Percentiles rank a stretch among this genome's conserved stretches.
Conservation (phyloP, 1,284 basidiomycete species). For the Hemileia vastatrix region DNA sequence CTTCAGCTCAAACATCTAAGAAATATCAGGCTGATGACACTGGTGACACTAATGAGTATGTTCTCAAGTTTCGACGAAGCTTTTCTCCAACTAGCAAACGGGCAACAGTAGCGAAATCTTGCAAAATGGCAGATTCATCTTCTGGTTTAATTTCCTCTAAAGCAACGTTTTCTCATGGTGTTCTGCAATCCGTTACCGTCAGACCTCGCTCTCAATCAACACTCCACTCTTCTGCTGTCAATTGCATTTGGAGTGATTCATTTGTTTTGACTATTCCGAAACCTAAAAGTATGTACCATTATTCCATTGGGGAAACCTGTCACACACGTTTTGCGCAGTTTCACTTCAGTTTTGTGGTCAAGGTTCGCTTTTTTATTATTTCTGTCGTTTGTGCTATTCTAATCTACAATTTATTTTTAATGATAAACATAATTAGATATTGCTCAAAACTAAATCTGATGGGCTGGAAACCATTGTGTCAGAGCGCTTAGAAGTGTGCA, state of each 20-base stretch:
- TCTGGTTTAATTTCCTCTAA: neutral
- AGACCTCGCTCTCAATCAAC: neutral
- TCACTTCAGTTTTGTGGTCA: neutral
- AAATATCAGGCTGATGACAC: neutral
- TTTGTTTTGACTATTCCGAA: conserved; percentile 7
- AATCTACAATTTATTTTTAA: too few relatives aligned
- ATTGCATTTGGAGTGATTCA: too few relatives aligned
- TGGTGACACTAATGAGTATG: neutral
- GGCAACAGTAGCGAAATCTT: too few relatives aligned
- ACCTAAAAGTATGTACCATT: conserved; percentile 11
- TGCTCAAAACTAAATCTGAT: too few relatives aligned
- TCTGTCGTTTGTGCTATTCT: neutral
- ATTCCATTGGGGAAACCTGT: conserved; percentile 17
- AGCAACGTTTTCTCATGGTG: neutral
- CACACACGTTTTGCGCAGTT: conserved; percentile 8
- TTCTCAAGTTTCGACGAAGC: too few relatives aligned
- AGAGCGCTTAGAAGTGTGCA: too few relatives aligned
- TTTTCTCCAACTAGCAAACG: neutral
- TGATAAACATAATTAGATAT: too few relatives aligned
- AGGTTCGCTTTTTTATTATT: conserved; percentile 1
- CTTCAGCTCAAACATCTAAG: neutral
- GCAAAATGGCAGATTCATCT: too few relatives aligned
- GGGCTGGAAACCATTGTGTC: too few relatives aligned
- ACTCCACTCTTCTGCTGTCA: neutral
- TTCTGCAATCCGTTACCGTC: neutral